Evolutionary conservation across 2,329 filamentous ascomycete species (phyloP).

Genomic region (Hymenoscyphus fructigenus): DNA sequence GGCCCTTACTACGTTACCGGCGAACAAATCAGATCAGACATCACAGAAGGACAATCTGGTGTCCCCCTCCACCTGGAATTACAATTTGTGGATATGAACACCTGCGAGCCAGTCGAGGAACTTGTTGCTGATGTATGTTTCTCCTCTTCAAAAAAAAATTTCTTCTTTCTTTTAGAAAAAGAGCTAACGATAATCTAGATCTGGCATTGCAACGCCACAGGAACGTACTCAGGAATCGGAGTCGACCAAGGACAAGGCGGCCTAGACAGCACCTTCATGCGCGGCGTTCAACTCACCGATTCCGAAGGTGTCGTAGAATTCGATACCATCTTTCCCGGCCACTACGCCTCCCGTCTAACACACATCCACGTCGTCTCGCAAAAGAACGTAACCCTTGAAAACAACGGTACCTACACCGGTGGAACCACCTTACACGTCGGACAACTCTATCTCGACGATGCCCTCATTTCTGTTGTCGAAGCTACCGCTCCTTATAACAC

Average conservation of each 20-base stretch:
- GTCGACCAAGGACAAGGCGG: slow-evolving; percentile 34
- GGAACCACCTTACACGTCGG: slow-evolving; percentile 40
- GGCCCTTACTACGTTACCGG: slow-evolving; percentile 48
- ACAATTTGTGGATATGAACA: slow-evolving; percentile 53
- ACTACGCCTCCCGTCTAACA: slow-evolving; percentile 45
- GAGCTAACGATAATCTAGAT: slow-evolving; percentile 46
- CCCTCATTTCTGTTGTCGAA: slow-evolving; percentile 8
- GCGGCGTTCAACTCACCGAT: slow-evolving; percentile 44
- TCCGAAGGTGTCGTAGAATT: slow-evolving; percentile 44
- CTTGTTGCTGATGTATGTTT: slow-evolving; percentile 23
- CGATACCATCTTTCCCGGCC: slow-evolving; percentile 46
- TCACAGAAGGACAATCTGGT: slow-evolving; percentile 48
- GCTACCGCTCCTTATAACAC: slow-evolving; percentile 8
- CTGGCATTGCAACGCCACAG: slow-evolving; percentile 44
- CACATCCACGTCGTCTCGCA: slow-evolving; percentile 44
- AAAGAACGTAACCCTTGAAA: slow-evolving; percentile 17
- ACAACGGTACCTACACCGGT: slow-evolving; percentile 50
- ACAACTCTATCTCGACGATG: slow-evolving; percentile 11
- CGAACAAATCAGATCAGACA: slow-evolving; percentile 45
- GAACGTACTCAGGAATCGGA: slow-evolving; percentile 49
- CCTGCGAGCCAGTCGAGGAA: slow-evolving; percentile 49
- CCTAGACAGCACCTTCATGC: slow-evolving; percentile 46
- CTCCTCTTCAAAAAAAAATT: no score
- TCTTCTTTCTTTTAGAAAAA: no score
- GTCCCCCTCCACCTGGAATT: slow-evolving; percentile 50